phyloP scores from a whole-genome alignment of 2,329 filamentous ascomycete genomes.

The Fusarium odoratissimum region DNA sequence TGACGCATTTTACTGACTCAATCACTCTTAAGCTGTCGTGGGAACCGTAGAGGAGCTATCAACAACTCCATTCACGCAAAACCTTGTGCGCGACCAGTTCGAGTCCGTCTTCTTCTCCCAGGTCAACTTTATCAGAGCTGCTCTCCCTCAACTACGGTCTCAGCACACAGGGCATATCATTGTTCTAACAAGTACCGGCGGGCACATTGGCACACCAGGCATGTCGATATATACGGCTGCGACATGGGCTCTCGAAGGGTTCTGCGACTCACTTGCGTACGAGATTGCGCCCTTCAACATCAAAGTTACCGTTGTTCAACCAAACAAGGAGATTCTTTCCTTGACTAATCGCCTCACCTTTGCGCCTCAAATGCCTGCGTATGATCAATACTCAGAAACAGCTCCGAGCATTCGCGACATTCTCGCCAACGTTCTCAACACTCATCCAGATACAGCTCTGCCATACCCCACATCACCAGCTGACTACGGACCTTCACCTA shows the following conservation, averaged over 20 bases:
- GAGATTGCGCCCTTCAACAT: slow-evolving; percentile 98
- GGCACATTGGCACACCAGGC: slow-evolving; percentile 91
- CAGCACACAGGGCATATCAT: slow-evolving; percentile 91
- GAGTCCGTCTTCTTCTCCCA: slow-evolving; percentile 96
- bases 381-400: slow-evolving; percentile 56
- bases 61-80: slow-evolving; percentile 76
- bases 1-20: slow-evolving; percentile 24
- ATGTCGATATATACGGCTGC: slow-evolving; percentile 92
- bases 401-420: slow-evolving; percentile 88
- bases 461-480: slow-evolving; percentile 43
- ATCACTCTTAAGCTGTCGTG: slow-evolving; percentile 73
- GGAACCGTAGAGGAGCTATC: slow-evolving; percentile 92
- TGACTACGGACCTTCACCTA: slow-evolving; percentile 46
- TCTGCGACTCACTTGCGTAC: slow-evolving; percentile 94
- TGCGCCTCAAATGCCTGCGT: slow-evolving; percentile 77
- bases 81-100: slow-evolving; percentile 89
- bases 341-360: slow-evolving; percentile 89
- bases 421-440: slow-evolving; percentile 81
- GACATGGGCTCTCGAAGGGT: slow-evolving; percentile 95
- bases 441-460: slow-evolving; percentile 73
- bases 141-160: slow-evolving; percentile 80
- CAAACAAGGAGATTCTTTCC: slow-evolving; percentile 90
- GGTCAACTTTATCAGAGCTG: slow-evolving; percentile 93
- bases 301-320: slow-evolving; percentile 95
- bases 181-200: slow-evolving; percentile 88